Conservation (phyloP, 805 yeast genomes). For the Yamadazyma sp. region DNA sequence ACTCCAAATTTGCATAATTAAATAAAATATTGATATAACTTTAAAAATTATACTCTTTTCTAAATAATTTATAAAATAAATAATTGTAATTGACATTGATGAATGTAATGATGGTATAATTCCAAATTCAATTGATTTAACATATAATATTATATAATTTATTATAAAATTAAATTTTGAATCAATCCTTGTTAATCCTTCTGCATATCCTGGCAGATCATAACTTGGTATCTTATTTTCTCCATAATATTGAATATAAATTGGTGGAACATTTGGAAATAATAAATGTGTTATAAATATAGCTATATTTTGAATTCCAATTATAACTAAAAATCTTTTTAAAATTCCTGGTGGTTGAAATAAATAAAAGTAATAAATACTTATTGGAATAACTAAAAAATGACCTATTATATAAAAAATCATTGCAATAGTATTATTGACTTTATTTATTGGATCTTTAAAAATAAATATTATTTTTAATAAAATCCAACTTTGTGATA, state of each 20-base stretch:
- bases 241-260: constrained; percentile 66
- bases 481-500: constrained; percentile 46
- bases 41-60: constrained; percentile 33
- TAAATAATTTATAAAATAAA: constrained; percentile 42
- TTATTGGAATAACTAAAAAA: constrained; percentile 56
- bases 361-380: constrained; percentile 60
- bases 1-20: constrained; percentile 69
- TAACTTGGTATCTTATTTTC: constrained; percentile 54
- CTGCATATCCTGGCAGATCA: constrained; percentile 63
- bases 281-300: constrained; percentile 60
- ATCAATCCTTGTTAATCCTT: constrained; percentile 67
- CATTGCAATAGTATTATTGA: constrained; percentile 59
- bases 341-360: constrained; percentile 67
- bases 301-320: constrained; percentile 58
- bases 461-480: constrained; percentile 46
- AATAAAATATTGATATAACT: constrained; percentile 39
- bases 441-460: constrained; percentile 39
- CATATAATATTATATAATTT: constrained; percentile 11
- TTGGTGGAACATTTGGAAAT: constrained; percentile 73
- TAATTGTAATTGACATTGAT: constrained; percentile 57
- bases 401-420: constrained; percentile 60
- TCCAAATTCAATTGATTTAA: constrained; percentile 45
- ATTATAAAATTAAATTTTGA: constrained; percentile 28
- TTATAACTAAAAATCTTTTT: constrained; percentile 48
- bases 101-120: constrained; percentile 60